Base-by-base conservation (phyloP, 345 rosid species). In the Arabidopsis thaliana region DNA sequence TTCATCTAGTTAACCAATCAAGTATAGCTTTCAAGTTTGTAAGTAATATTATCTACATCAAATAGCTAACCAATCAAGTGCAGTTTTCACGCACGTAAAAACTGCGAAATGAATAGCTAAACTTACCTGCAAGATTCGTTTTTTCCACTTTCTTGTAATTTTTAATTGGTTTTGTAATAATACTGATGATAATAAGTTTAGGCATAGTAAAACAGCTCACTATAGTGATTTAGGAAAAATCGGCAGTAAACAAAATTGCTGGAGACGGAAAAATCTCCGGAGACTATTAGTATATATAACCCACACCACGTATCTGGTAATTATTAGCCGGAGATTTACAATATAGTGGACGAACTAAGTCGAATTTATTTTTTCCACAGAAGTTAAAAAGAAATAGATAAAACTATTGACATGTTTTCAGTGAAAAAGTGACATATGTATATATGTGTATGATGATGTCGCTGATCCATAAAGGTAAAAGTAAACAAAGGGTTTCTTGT, bases 101-200 rank as follows among this genome's bases (percentile, higher is more conserved):
- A 48, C 75, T 49, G 20, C 60, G 52, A 62, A 62, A 72, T 61
- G 76, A 60, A 28, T 72, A 50, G 69, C 51, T 49, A 48, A 59
- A 59, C 67, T 59, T 71, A 28, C 32, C 2, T 28, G 32, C 32
- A 28, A 28, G 32, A 28, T 4, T 28, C 32, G 32, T 28, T 28
- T 28, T 28, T 28, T 28, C 32, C 4, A 28, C 32, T 4, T 28
- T 28, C 32, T 2, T 28, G 32, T 28, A 28, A 28, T 28, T 28
- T 28, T 28, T 28, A 28, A 28, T 28, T 28, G 32, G 7, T 34
- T 34, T 34, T 7, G 7, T 34, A 6, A 34, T 33, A 33, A 33
- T 33, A 33, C 1, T 33, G 36, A 34, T 6, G 37, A 34, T 34
- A 34, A 34, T 34, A 34, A 34, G 7, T 34, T 34, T 34, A 7